Conservation (phyloP, 805 yeast genomes). For the Isabelozyma pseudorhagii region DNA sequence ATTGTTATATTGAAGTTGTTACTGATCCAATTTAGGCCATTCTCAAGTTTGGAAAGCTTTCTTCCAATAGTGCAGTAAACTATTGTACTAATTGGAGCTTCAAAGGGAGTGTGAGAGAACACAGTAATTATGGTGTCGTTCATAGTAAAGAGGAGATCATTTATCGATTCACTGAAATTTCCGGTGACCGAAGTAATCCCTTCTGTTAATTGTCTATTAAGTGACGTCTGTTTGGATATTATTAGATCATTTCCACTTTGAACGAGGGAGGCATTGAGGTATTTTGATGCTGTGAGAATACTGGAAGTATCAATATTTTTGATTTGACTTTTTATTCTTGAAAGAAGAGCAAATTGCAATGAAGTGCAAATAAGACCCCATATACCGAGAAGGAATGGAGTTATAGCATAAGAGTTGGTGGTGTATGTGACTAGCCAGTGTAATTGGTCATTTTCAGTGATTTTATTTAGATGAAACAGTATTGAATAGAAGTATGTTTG, state of each 20-base stretch:
- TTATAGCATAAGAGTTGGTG: conserved; percentile 50
- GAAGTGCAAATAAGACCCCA: conserved; percentile 54
- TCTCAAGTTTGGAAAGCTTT: conserved; percentile 61
- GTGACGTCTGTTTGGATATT: conserved; percentile 38
- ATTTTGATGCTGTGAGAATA: not conserved
- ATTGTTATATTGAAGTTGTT: conserved; percentile 55
- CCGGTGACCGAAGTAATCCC: conserved; percentile 58
- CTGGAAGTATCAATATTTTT: not conserved
- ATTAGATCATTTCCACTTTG: conserved; percentile 52
- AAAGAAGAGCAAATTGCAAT: conserved; percentile 52
- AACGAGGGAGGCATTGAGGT: conserved; percentile 2
- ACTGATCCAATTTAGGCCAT: conserved; percentile 78
- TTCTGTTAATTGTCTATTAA: conserved; percentile 67
- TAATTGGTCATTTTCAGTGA: conserved; percentile 5
- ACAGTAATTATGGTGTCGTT: conserved; percentile 54
- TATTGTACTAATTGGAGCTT: conserved; percentile 58
- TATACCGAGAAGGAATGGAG: conserved; percentile 51
- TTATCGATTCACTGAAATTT: conserved; percentile 59
- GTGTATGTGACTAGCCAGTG: conserved; percentile 50
- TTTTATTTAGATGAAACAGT: conserved; percentile 9
- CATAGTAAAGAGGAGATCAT: conserved; percentile 54
- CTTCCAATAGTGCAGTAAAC: conserved; percentile 79
- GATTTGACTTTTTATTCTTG: not conserved
- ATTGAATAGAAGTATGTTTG: conserved; percentile 8
- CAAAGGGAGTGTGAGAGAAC: conserved; percentile 68